Evolutionary conservation across 192 early-diverging fungal species (phyloP).

Genomic region (Entomortierella parvispora): DNA sequence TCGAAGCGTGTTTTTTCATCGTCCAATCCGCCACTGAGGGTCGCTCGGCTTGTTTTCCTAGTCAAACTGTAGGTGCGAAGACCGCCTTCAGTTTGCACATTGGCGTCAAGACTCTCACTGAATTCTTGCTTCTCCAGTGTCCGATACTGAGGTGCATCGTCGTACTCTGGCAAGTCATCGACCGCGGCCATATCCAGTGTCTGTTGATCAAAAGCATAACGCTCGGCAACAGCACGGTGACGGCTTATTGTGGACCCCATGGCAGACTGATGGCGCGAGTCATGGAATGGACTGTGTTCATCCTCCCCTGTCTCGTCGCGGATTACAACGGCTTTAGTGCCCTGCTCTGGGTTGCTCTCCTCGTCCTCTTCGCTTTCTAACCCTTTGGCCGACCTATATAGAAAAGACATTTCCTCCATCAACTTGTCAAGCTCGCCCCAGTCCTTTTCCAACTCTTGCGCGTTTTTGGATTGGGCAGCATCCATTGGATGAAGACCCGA

Average conservation of each 20-base stretch:
- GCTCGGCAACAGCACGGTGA: too few relatives aligned
- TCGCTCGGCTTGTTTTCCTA: constrained; percentile 1
- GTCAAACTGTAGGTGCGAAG: not conserved
- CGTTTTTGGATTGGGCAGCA: not conserved
- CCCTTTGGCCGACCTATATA: constrained; percentile 14
- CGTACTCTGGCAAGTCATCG: constrained; percentile 35
- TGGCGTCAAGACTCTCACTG: not conserved
- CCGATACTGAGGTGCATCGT: constrained; percentile 30
- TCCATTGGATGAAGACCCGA: not conserved
- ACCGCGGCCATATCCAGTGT: constrained; percentile 27
- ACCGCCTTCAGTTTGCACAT: not conserved
- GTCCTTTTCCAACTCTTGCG: constrained; percentile 25
- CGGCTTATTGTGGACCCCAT: too few relatives aligned
- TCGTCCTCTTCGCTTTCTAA: not conserved
- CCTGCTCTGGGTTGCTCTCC: not conserved
- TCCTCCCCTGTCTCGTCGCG: too few relatives aligned
- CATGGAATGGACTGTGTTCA: constrained; percentile 10
- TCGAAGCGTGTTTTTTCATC: constrained; percentile 61
- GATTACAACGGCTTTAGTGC: too few relatives aligned
- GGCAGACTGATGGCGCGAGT: too few relatives aligned
- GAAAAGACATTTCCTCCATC: constrained; percentile 46
- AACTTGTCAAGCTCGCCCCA: constrained; percentile 41
- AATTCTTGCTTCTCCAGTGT: constrained; percentile 9
- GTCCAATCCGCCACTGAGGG: constrained; percentile 11
- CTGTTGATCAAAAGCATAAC: constrained; percentile 24